Percentiles rank a stretch among this genome's conserved stretches.
These are phyloP conservation scores for Martiniozyma abietophila DNA, from an alignment of 805 yeast genomes.

Conservation along the genomic window DNA sequence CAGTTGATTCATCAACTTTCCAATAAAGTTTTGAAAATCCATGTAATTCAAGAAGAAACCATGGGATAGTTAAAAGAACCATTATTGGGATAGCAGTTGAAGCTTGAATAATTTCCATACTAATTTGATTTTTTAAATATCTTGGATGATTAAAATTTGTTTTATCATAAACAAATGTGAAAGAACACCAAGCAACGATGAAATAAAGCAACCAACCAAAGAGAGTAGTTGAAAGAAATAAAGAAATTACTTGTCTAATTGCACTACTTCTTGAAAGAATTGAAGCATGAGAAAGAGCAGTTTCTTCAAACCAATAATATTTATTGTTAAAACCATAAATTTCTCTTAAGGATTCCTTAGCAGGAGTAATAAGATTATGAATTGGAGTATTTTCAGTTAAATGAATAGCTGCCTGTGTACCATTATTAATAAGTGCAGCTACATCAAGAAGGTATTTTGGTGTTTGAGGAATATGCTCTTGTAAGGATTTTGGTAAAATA, in stretches of 20 bases:
- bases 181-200: conserved; percentile 66
- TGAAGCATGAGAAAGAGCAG: conserved; percentile 54
- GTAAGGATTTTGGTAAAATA: conserved; percentile 49
- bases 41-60: conserved; percentile 75
- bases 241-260: conserved; percentile 59
- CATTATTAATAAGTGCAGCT: conserved; percentile 17
- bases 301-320: conserved; percentile 50
- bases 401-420: conserved; percentile 18
- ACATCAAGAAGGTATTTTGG: conserved; percentile 19
- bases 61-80: conserved; percentile 83
- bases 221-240: conserved; percentile 59
- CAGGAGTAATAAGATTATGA: conserved; percentile 21
- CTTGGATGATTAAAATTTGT: conserved; percentile 92
- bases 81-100: conserved; percentile 75
- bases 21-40: conserved; percentile 79
- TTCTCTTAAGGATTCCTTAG: conserved; percentile 22
- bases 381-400: conserved; percentile 16
- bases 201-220: conserved; percentile 87
- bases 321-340: conserved; percentile 33
- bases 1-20: conserved; percentile 49
- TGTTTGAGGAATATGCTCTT: conserved; percentile 24
- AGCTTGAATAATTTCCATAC: conserved; percentile 74
- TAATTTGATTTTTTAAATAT: conserved; percentile 87
- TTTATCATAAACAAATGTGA: conserved; percentile 72
- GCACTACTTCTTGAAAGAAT: conserved; percentile 62